Percentiles rank a stretch among this genome's conserved stretches.
phyloP scores from a whole-genome alignment of 2,329 filamentous ascomycete species.

The Sclerotinia trifoliorum region DNA sequence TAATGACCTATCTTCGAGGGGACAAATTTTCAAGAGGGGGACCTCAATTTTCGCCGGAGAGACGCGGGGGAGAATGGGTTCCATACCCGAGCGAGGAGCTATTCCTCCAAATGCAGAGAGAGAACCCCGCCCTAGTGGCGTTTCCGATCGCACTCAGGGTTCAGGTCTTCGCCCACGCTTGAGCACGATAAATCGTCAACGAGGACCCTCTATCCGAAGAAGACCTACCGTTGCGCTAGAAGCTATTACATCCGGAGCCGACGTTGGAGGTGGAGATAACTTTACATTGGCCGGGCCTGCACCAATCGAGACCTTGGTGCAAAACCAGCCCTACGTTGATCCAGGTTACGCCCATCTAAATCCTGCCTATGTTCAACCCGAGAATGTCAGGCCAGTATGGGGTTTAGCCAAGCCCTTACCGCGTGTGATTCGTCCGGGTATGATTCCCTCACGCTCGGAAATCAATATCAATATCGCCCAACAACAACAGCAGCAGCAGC shows the following conservation, averaged over 20 bases:
- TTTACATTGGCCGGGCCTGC: conserved; percentile 38
- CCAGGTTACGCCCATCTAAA: conserved; percentile 54
- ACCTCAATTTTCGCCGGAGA: conserved; percentile 5
- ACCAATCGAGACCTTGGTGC: conserved; percentile 30
- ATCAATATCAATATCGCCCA: conserved; percentile 41
- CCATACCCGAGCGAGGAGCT: conserved; percentile 16
- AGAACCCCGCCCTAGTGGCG: conserved; percentile 5
- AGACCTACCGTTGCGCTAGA: conserved; percentile 20
- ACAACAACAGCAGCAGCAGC: conserved; percentile 37
- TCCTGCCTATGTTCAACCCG: conserved; percentile 53
- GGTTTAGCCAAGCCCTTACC: conserved; percentile 54
- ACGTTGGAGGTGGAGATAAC: conserved; percentile 25
- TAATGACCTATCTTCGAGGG: neutral
- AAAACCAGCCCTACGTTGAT: conserved; percentile 49
- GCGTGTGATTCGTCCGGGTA: conserved; percentile 52
- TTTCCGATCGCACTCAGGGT: conserved; percentile 9
- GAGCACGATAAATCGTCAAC: conserved; percentile 15
- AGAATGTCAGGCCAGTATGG: conserved; percentile 52
- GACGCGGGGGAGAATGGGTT: conserved; percentile 2
- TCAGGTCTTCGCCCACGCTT: conserved; percentile 20
- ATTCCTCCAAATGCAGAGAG: conserved; percentile 8
- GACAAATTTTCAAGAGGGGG: conserved; percentile 15
- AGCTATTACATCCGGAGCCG: conserved; percentile 15
- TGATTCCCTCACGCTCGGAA: conserved; percentile 49
- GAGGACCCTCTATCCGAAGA: conserved; percentile 20